phyloP scores from a whole-genome alignment of 2,329 filamentous ascomycete genomes.

The Hypoxylon sp. region DNA sequence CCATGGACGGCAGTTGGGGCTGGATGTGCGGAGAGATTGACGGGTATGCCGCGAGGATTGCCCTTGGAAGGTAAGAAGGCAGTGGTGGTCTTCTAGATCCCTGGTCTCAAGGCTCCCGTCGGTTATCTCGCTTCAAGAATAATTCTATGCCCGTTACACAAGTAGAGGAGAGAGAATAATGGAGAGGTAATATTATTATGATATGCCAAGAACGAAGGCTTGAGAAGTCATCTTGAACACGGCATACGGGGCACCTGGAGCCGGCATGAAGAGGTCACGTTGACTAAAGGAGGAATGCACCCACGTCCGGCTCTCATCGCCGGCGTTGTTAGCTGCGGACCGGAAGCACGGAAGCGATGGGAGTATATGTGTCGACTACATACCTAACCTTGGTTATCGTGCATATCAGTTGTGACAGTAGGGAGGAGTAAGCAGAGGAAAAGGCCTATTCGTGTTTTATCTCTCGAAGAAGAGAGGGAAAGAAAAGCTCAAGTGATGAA shows the following conservation, averaged over 20 bases:
- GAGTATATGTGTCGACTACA: background rate
- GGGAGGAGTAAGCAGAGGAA: background rate
- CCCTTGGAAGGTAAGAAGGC: background rate
- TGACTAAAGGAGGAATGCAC: background rate
- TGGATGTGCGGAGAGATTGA: background rate
- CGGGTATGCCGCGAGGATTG: background rate
- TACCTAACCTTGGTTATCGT: background rate
- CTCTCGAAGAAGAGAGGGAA: too few relatives aligned
- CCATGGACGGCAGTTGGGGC: slow-evolving; percentile 1
- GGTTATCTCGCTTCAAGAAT: background rate
- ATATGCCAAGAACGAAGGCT: background rate
- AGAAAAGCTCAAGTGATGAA: too few relatives aligned
- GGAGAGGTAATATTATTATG: background rate
- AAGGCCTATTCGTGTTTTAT: background rate
- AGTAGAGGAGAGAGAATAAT: background rate
- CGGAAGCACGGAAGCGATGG: background rate
- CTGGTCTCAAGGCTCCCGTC: background rate
- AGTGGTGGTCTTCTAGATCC: background rate
- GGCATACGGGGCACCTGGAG: background rate
- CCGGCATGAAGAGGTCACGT: background rate
- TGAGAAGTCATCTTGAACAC: background rate
- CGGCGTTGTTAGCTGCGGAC: background rate
- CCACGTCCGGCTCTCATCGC: background rate
- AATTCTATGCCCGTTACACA: background rate
- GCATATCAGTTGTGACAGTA: background rate